Evolutionary conservation across 2,329 filamentous ascomycete species (phyloP), one percentile per base, ranked within the genome.

Genomic region (Xylariaceae sp.): DNA sequence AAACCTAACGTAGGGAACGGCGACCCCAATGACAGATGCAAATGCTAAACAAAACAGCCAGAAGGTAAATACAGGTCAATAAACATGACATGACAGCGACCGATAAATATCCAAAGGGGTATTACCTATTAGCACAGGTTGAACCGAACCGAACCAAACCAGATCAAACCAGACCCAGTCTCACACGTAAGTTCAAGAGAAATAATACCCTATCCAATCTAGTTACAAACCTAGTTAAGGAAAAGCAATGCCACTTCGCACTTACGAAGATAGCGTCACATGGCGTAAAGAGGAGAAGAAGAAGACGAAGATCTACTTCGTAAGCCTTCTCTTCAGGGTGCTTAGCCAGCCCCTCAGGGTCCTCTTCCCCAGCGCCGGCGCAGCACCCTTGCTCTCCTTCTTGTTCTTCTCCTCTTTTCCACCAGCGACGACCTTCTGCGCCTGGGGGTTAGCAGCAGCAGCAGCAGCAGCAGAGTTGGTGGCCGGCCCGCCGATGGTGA

Each of bases 401-500:
- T 52, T 44, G 48, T 55, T 58, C 50, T 60, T 50, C 64, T 61
- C 61, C 57, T 64, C 63, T 58, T 59, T 54, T 50, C 54, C 44
- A 26, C 53, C 40, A 40, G 41, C 67, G 40, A 56, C 61, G 23
- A 44, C 48, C 56, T 54, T 64, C 64, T 66, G 51, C 54, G 48
- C 50, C 26, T 49, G 32, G 32, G 32, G 32, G 6, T 12, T 41
- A 16, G 21, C 57, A 5, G 50, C 52, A 10, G 16, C 40, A 2
- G 41, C 44, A 40, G 52, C 51, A 2, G 41, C 42, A 14, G 50
- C 47, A 16, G 52, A 6, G 29, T 16, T 26, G 6, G 44, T 37
- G 14, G 44, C 40, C 10, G 45, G 67, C 20, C 80, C 82, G 12
- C 85, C 85, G 32, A 88, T 74, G 2, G 77, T 78, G 48, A 88